Percentiles rank a stretch among this genome's conserved stretches.
Evolutionary conservation across 331 rosid species (phyloP).

Genomic region (Prunus yedoensis): DNA sequence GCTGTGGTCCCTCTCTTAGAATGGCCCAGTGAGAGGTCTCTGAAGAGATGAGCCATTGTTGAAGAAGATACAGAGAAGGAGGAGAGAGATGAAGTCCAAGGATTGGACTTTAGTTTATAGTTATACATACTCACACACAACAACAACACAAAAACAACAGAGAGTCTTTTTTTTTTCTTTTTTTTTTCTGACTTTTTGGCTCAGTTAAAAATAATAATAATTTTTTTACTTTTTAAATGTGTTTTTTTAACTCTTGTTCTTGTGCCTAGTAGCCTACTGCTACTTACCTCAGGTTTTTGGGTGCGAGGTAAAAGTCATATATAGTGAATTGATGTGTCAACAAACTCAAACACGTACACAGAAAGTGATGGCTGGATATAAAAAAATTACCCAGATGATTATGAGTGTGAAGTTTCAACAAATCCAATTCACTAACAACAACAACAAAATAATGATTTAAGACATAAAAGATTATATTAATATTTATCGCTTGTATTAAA

Average conservation of each 20-base stretch:
- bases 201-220: background rate
- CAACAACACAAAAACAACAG: background rate
- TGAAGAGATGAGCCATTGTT: conserved; percentile 86
- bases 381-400: background rate
- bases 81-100: background rate
- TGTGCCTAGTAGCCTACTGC: background rate
- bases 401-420: background rate
- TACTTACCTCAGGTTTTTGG: background rate
- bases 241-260: background rate
- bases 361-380: background rate
- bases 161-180: background rate
- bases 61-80: conserved; percentile 14
- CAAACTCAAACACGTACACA: background rate
- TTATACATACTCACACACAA: background rate
- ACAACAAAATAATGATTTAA: too few species aligned
- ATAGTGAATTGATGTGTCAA: background rate
- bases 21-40: conserved; percentile 89
- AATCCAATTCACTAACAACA: background rate
- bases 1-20: conserved; percentile 68
- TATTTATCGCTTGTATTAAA: too few species aligned
- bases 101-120: background rate
- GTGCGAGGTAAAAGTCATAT: background rate
- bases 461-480: too few species aligned
- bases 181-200: background rate
- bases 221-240: background rate